phyloP scores from a whole-genome alignment of 306 rosid genomes.

The Malus sylvestris region DNA sequence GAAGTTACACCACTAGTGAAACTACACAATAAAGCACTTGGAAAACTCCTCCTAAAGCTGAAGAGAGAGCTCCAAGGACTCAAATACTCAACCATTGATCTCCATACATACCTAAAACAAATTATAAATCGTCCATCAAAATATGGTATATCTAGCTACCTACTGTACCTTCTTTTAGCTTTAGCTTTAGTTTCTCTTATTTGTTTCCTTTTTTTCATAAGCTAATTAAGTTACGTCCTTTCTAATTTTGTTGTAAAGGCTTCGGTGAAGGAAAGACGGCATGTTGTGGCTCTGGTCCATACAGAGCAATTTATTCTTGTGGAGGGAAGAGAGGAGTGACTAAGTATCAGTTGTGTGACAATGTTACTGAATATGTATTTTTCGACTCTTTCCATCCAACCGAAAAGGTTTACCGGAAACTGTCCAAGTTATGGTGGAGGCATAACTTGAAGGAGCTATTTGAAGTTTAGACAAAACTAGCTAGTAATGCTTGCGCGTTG shows the following conservation, averaged over 20 bases:
- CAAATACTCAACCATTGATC: constrained; percentile 29
- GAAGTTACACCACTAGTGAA: constrained; percentile 19
- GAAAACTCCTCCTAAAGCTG: constrained; percentile 16
- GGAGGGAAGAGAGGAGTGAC: constrained; percentile 40
- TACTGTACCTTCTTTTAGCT: neutral
- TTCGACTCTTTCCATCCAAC: constrained; percentile 48
- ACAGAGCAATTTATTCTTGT: constrained; percentile 17
- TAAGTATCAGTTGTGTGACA: constrained; percentile 33
- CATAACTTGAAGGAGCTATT: constrained; percentile 32
- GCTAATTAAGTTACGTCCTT: no score
- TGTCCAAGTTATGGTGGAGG: constrained; percentile 34
- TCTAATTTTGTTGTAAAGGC: neutral
- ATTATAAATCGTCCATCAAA: constrained; percentile 30
- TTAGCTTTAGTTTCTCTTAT: neutral
- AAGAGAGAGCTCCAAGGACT: constrained; percentile 24
- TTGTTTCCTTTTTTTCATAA: neutral
- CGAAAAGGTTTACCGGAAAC: constrained; percentile 17
- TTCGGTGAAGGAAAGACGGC: constrained; percentile 30
- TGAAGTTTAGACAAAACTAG: neutral
- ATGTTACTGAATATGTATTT: constrained; percentile 27
- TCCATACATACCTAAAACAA: neutral
- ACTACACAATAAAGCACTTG: constrained; percentile 32
- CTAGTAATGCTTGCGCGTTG: no score
- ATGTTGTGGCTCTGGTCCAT: constrained; percentile 33
- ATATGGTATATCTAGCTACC: constrained; percentile 25